Conservation (phyloP, 148 eudicot genomes). For the Dysphania ambrosioides region DNA sequence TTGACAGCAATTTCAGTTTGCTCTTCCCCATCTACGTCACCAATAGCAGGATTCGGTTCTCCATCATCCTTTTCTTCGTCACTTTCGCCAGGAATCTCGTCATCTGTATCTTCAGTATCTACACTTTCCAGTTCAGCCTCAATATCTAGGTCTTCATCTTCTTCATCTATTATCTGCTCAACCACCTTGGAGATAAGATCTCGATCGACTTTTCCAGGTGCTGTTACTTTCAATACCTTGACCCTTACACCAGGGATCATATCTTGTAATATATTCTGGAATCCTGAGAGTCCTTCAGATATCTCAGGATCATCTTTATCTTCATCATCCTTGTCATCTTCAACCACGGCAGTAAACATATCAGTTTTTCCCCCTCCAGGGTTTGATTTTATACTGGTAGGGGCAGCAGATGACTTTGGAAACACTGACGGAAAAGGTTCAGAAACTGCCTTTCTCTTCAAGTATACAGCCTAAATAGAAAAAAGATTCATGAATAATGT, state of each 20-base stretch:
- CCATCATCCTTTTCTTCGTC: slow-evolving; percentile 56
- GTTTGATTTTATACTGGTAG: slow-evolving; percentile 43
- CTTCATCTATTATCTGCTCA: slow-evolving; percentile 77
- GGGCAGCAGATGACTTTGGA: slow-evolving; percentile 42
- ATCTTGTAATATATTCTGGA: slow-evolving; percentile 65
- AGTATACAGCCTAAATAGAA: slow-evolving; percentile 74
- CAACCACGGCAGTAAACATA: slow-evolving; percentile 41
- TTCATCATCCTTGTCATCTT: slow-evolving; percentile 59
- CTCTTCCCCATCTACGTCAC: slow-evolving; percentile 39
- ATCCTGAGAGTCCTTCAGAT: slow-evolving; percentile 50
- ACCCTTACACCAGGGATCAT: slow-evolving; percentile 85
- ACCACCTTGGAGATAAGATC: slow-evolving; percentile 72
- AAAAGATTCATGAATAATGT: not conserved
- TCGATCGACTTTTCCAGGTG: slow-evolving; percentile 61
- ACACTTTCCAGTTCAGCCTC: slow-evolving; percentile 50
- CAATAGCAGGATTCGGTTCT: slow-evolving; percentile 45
- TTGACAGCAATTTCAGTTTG: slow-evolving; percentile 61
- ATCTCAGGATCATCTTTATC: slow-evolving; percentile 64
- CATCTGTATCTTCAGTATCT: slow-evolving; percentile 55
- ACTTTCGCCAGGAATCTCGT: slow-evolving; percentile 50
- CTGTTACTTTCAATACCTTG: slow-evolving; percentile 73
- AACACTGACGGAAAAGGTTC: slow-evolving; percentile 44
- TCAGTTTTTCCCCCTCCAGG: slow-evolving; percentile 54
- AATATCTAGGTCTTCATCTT: slow-evolving; percentile 66
- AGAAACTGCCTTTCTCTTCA: slow-evolving; percentile 54